Percentiles rank a stretch among this genome's conserved stretches.
Evolutionary conservation across 192 early-diverging fungal genomes (phyloP).

Genomic region (Linnemannia hyalina): DNA sequence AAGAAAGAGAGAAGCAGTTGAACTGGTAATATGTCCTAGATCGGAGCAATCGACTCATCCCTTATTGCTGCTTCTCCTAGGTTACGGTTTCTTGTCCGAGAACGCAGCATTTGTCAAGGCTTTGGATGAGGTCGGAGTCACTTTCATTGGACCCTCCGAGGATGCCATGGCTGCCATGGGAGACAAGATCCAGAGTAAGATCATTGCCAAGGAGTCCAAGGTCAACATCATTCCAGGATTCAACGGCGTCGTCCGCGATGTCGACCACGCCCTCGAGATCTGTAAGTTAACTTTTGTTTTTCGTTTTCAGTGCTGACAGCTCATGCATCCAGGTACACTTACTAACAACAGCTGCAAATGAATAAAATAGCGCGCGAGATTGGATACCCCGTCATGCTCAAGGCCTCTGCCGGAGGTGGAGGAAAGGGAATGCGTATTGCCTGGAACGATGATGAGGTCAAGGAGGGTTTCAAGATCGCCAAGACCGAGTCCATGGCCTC

Average conservation of each 20-base stretch:
- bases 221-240: slow-evolving; percentile 91
- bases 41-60: neutral
- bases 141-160: slow-evolving; percentile 80
- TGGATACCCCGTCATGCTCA: slow-evolving; percentile 88
- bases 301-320: neutral
- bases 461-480: slow-evolving; percentile 84
- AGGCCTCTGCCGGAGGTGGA: slow-evolving; percentile 85
- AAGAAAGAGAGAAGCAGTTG: neutral
- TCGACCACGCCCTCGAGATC: slow-evolving; percentile 82
- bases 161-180: slow-evolving; percentile 83
- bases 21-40: neutral
- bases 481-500: slow-evolving; percentile 83
- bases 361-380: slow-evolving; percentile 65
- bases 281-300: slow-evolving; percentile 42
- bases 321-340: neutral
- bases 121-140: slow-evolving; percentile 77
- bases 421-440: slow-evolving; percentile 91
- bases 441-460: slow-evolving; percentile 73
- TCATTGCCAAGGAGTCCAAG: slow-evolving; percentile 77
- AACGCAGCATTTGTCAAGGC: slow-evolving; percentile 86
- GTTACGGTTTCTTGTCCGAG: slow-evolving; percentile 97
- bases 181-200: slow-evolving; percentile 86
- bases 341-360: neutral
- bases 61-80: slow-evolving; percentile 12
- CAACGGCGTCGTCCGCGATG: slow-evolving; percentile 82